These are phyloP conservation scores for Rosa lucieae DNA, from an alignment of 306 rosid genomes.

Conservation along the genomic window DNA sequence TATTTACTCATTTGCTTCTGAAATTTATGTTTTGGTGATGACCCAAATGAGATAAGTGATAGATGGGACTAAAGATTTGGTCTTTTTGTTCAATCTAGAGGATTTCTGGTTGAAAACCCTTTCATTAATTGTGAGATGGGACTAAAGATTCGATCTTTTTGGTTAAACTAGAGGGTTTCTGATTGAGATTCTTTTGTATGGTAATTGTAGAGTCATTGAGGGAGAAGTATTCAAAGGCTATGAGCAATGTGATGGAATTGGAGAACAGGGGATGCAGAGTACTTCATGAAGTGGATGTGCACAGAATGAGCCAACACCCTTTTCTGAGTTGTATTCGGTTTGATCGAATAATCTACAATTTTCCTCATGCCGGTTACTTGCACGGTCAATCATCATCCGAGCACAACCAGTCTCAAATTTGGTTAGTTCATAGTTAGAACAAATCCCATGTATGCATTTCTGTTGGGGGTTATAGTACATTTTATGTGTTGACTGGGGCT, in stretches of 20 bases:
- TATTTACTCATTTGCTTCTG: background rate
- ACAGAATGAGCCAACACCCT: background rate
- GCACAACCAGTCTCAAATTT: background rate
- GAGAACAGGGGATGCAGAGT: background rate
- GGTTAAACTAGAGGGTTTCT: background rate
- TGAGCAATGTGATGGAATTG: conserved; percentile 14
- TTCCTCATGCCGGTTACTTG: conserved; percentile 33
- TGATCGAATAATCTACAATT: conserved; percentile 28
- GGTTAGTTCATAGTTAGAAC: conserved; percentile 12
- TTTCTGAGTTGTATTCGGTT: background rate
- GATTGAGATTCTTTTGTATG: background rate
- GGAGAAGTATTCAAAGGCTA: conserved; percentile 6
- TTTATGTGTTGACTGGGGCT: background rate
- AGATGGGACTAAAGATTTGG: background rate
- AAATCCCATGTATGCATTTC: background rate
- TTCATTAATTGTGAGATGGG: background rate
- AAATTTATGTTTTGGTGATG: background rate
- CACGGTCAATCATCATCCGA: background rate
- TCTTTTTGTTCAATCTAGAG: background rate
- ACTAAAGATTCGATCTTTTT: background rate
- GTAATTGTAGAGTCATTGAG: background rate
- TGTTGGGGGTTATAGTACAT: background rate
- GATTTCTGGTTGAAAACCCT: background rate
- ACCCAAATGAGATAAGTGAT: background rate
- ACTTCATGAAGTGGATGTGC: conserved; percentile 9